Evolutionary conservation across 2,329 filamentous ascomycete genomes (phyloP).

Genomic region (Colletotrichum sp.): DNA sequence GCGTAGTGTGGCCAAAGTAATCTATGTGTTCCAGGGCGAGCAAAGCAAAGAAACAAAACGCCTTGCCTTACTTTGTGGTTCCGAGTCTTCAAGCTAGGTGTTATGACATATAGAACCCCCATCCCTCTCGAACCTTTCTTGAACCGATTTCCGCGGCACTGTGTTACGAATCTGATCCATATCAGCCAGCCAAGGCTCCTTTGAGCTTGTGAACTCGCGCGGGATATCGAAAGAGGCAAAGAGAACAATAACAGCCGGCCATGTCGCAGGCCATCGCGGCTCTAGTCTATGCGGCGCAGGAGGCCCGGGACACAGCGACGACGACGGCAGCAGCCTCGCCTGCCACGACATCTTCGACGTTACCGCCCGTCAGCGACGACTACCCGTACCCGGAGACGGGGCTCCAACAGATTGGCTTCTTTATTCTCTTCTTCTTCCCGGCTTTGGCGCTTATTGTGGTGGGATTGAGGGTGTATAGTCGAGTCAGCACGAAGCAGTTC

Average conservation of each 20-base stretch:
- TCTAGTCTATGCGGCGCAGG: conserved; percentile 10
- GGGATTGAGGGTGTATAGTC: conserved; percentile 7
- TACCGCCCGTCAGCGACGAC: conserved; percentile 8
- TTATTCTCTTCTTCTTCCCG: conserved; percentile 14
- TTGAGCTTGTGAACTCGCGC: neutral
- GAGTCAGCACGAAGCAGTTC: conserved; percentile 15
- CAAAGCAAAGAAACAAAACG: neutral
- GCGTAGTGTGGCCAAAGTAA: neutral
- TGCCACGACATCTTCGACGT: neutral
- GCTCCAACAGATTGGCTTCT: conserved; percentile 6
- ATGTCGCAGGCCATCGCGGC: conserved; percentile 14
- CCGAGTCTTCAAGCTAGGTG: neutral
- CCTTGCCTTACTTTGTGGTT: neutral
- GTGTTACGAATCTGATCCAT: neutral
- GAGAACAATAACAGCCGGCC: neutral
- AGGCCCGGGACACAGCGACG: neutral
- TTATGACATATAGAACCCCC: neutral
- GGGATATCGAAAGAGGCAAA: neutral
- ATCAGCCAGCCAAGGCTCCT: neutral
- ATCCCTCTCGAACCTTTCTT: neutral
- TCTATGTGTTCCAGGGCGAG: neutral
- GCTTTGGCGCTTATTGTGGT: neutral
- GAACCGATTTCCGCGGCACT: neutral
- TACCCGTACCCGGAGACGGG: conserved; percentile 11
- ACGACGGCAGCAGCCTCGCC: neutral